Evolutionary conservation across 176 grass and related monocot species (phyloP).

Genomic region (Elymus sibiricus): DNA sequence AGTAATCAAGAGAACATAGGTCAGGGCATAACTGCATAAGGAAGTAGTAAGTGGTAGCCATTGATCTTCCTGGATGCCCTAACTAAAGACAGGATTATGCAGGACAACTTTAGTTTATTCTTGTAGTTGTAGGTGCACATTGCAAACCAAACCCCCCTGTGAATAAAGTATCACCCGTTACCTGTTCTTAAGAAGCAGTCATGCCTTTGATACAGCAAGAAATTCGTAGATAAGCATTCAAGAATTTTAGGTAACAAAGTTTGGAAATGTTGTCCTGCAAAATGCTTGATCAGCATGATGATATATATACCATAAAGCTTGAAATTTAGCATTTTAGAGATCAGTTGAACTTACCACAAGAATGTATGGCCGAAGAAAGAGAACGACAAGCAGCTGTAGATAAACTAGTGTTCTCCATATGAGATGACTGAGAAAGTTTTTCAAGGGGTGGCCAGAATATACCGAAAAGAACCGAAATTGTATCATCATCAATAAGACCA

Average conservation of each 20-base stretch:
- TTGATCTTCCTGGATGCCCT: background rate
- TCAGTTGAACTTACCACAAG: constrained; percentile 58
- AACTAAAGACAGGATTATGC: background rate
- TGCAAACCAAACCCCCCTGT: constrained; percentile 2
- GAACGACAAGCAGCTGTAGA: constrained; percentile 80
- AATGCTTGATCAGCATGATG: constrained; percentile 19
- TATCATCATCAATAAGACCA: constrained; percentile 74
- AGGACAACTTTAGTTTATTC: background rate
- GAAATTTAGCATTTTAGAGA: constrained; percentile 29
- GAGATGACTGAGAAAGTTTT: constrained; percentile 70
- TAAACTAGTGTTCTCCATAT: constrained; percentile 83
- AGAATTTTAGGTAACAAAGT: constrained; percentile 77
- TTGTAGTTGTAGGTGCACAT: background rate
- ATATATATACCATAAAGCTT: constrained; percentile 8
- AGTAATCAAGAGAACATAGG: background rate
- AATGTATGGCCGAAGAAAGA: constrained; percentile 78
- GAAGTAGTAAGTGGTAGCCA: background rate
- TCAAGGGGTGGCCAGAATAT: constrained; percentile 92
- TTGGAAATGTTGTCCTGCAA: constrained; percentile 73
- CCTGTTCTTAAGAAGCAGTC: constrained; percentile 97
- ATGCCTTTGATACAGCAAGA: constrained; percentile 81
- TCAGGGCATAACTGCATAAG: background rate
- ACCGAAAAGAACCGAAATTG: constrained; percentile 61
- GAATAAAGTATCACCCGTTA: constrained; percentile 9
- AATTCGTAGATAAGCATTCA: constrained; percentile 83